Evolutionary conservation across 1,284 basidiomycete species (phyloP).

Genomic region (Golubevia sp.): DNA sequence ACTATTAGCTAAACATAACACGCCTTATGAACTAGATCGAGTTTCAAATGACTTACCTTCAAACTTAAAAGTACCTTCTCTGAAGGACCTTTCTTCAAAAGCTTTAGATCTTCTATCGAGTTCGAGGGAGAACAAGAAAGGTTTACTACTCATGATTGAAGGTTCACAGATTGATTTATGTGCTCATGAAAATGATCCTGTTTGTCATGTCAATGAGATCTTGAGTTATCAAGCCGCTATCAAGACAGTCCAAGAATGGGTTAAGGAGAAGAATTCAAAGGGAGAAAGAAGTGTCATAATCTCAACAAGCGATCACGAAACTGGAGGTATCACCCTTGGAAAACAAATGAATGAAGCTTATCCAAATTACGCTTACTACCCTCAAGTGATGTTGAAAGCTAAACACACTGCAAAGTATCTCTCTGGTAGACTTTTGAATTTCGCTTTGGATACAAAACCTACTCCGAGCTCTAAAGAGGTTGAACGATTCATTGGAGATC

Average conservation of each 20-base stretch:
- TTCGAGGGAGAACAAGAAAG: constrained; percentile 19
- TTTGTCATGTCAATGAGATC: constrained; percentile 37
- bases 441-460: constrained; percentile 15
- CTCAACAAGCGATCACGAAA: constrained; percentile 47
- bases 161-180: constrained; percentile 50
- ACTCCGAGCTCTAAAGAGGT: constrained; percentile 13
- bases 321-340: constrained; percentile 42
- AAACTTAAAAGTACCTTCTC: constrained; percentile 14
- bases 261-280: constrained; percentile 18
- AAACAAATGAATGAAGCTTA: constrained; percentile 31
- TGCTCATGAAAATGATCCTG: constrained; percentile 45
- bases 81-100: constrained; percentile 18
- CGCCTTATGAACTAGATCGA: constrained; percentile 39
- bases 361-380: constrained; percentile 51
- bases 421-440: constrained; percentile 32
- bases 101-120: constrained; percentile 23
- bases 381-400: constrained; percentile 25
- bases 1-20: constrained; percentile 36
- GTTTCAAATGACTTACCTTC: constrained; percentile 14
- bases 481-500: constrained; percentile 17
- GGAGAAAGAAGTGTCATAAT: constrained; percentile 32
- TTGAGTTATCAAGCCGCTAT: constrained; percentile 38
- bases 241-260: constrained; percentile 21
- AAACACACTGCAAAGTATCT: constrained; percentile 33
- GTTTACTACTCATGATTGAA: constrained; percentile 46